Conservation (phyloP, 345 rosid genomes). For the Sisymbrium irio region DNA sequence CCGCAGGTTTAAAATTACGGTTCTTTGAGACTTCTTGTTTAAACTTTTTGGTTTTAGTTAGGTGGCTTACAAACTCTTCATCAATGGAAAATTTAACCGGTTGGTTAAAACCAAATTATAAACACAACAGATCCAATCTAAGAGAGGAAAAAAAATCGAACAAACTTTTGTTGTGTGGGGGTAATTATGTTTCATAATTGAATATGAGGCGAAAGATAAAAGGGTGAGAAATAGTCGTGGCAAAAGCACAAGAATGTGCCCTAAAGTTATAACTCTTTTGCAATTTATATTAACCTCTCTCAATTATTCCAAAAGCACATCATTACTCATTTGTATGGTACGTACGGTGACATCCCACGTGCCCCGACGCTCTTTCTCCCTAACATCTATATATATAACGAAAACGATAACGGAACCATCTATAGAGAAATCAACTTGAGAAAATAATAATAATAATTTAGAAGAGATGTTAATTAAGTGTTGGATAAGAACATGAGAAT, state of each 20-base stretch:
- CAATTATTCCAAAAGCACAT: constrained; percentile 20
- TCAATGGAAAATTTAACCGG: background rate
- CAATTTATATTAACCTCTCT: constrained; percentile 28
- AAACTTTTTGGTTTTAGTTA: background rate
- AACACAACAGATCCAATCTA: background rate
- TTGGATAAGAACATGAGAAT: constrained; percentile 29
- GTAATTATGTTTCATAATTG: constrained; percentile 29
- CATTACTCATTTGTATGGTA: constrained; percentile 33
- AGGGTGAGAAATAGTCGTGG: constrained; percentile 20
- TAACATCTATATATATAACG: constrained; percentile 8
- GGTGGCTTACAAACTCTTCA: background rate
- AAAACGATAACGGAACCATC: constrained; percentile 12
- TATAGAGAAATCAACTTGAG: background rate
- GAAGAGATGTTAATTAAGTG: constrained; percentile 15
- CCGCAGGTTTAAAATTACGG: background rate
- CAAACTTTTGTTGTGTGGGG: constrained; percentile 8
- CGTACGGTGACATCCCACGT: constrained; percentile 38
- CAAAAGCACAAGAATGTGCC: constrained; percentile 29
- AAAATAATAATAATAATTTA: background rate
- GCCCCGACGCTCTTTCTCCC: constrained; percentile 21
- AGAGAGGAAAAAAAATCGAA: background rate
- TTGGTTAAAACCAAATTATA: background rate
- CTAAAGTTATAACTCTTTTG: constrained; percentile 25
- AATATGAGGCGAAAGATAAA: constrained; percentile 7
- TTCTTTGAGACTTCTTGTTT: background rate